Evolutionary conservation across 108 stramenopile genomes (phyloP), one percentile per base, ranked within the genome.

Genomic region (Epithemia pelagica): DNA sequence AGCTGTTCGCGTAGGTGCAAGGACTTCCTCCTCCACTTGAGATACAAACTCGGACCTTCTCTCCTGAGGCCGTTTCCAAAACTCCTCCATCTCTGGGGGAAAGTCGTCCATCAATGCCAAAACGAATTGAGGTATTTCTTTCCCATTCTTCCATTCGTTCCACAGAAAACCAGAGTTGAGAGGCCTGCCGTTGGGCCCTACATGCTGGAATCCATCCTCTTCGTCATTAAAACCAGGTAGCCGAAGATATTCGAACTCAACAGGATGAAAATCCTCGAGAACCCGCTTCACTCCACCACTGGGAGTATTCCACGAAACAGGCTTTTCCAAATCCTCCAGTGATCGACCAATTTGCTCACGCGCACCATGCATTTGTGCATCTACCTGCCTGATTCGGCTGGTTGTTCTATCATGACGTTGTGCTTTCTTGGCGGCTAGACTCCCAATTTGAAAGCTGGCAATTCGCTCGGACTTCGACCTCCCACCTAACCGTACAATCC

Each of bases 401-500:
- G 24, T 65, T 46, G 37, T 46, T 5, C 5, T 15, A 1, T 63
- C 51, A 27, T 46, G 29, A 24, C 65, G 52, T 29, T 68, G 28
- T 32, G 62, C 65, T 57, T 64, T 58, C 54, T 54, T 53, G 25
- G 30, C 30, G 28, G 74, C 56, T 27, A 79, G 60, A 29, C 62
- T 61, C 22, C 58, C 52, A 61, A 84, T 72, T 28, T 76, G 65
- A 51, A 71, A 76, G n/a, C 37, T 52, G 32, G 69, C 65, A 30
- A 81, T 59, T 7, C 33, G 30, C 27, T 80, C 71, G n/a, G 78
- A 78, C 53, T 84, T 82, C n/a, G 79, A 73, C 66, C 82, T 65
- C 5, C 83, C 82, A 30, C 88, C 88, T 54, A 90, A 69, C n/a
- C 88, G 79, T 24, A 87, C 82, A 27, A 90, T 66, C 3, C 31